Base-by-base conservation (phyloP, 768 basidiomycete genomes). In the Termitomyces sp. region DNA sequence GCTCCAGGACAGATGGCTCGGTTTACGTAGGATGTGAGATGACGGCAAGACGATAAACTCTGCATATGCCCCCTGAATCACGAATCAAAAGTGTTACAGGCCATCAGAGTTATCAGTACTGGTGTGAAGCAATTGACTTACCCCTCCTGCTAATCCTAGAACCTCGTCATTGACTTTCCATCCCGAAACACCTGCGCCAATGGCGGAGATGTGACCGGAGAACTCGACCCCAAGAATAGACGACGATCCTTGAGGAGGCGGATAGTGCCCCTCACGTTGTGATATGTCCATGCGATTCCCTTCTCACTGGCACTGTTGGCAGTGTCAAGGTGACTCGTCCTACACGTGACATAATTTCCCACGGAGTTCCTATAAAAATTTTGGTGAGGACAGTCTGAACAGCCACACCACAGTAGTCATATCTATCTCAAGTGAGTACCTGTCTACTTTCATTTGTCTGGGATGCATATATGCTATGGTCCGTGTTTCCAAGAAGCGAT, bases 401-500 rank as follows among this genome's bases (percentile, higher is more conserved):
- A 41, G 12, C n/a, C 42, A 43, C 10, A 20, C 41, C 33, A 47
- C 23, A 22, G 29, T 12, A 10, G 35, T 16, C 31, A 35, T 31
- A 12, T 29, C 57, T 31, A 12, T 29, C 57, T 54, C 33, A 52
- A 46, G 53, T 53, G 49, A 51, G 49, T 41, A 18, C 32, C 18
- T 39, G 6, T 38, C 16, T 32, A 18, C 15, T 29, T 18, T n/a
- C n/a, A 1, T 22, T 22, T 25, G 10, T 56, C 58, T 65, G 63
- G 80, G 86, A 91, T 89, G 89, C 90, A 71, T 71, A 59, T 68
- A 60, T 69, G 88, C 88, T 89, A 89, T 91, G 91, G 91, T 91
- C 89, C 89, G 89, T 91, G 89, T 91, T 91, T 88, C 89, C 81
- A 83, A 90, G 87, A 82, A 82, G 85, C 83, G 89, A 83, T 73